A percentile compares a stretch with the other conserved stretches of the same genome.
Conservation (phyloP, 345 rosid genomes). For the Litchi chinensis region DNA sequence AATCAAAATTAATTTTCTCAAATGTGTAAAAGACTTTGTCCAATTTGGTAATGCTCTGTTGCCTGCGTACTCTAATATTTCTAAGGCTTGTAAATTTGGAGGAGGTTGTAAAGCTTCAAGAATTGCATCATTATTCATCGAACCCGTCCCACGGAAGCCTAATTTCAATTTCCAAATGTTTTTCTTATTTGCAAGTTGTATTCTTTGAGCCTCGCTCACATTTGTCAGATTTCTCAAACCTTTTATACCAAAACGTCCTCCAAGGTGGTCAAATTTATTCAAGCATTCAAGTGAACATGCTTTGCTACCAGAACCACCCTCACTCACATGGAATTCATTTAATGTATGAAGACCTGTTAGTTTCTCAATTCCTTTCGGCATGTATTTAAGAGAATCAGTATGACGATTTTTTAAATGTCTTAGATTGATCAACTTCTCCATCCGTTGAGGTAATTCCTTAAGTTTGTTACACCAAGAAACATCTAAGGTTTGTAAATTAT, state of each 20-base stretch:
- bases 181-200: too few species aligned
- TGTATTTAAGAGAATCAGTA: not conserved
- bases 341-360: not conserved
- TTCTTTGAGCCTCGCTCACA: too few species aligned
- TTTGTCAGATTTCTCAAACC: too few species aligned
- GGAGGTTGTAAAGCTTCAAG: not conserved
- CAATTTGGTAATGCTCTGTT: not conserved
- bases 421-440: conserved; percentile 19
- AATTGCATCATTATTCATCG: not conserved
- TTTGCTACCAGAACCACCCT: not conserved
- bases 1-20: not conserved
- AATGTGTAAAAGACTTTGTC: not conserved
- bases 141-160: not conserved
- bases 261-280: not conserved
- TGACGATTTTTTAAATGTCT: not conserved
- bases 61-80: not conserved
- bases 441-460: conserved; percentile 10
- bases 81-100: not conserved
- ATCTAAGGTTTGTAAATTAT: conserved; percentile 18
- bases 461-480: not conserved
- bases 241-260: too few species aligned
- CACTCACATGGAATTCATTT: not conserved
- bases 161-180: not conserved
- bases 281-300: not conserved
- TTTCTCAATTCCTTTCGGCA: conserved; percentile 20